Base-by-base conservation (phyloP, 129 eudicot genomes). In the Flaveria brownii region DNA sequence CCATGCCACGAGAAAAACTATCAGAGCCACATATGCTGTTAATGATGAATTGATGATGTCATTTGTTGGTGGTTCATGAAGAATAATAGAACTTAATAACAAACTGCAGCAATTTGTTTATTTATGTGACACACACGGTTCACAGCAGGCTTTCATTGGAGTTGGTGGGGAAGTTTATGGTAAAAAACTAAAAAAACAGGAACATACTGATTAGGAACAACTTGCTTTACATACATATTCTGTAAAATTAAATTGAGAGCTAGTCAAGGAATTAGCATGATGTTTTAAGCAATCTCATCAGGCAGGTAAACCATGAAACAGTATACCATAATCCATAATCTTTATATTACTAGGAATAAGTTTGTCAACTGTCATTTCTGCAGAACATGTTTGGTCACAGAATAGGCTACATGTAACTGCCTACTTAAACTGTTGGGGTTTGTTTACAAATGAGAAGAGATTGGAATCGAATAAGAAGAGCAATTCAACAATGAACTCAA, bases 191-290 rank as follows among this genome's bases (percentile, higher is more conserved):
- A 26, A 26, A 26, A 51, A 36, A 51, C 28, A 30, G 4, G 33
- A 69, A 25, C 30, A 39, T 23, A 69, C n/a, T 22, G 7, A 28
- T 15, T 51, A 49, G 63, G 20, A 46, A 81, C 15, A n/a, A 87
- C 97, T 96, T 92, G 96, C 85, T 92, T 92, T 71, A 91, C 82
- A 71, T 88, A 91, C 84, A 91, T 89, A 72, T 91, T 96, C 96
- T 92, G 87, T 47, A 69, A 59, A 78, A 1, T 10, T 1, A 52
- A 16, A 52, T 62, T 18, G 12, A 43, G 41, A 11, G 6, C 69
- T 51, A 67, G 64, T 60, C 57, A 82, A 41, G 12, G 47, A 61
- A 12, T 10, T 61, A 26, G 42, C 4, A 57, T 23, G 67, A 26
- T 61, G 67, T 25, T 11, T 10, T 61, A 61, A 61, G n/a, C 41